Evolutionary conservation across 129 eudicot genomes (phyloP).

Genomic region (Ambrosia trifida): DNA sequence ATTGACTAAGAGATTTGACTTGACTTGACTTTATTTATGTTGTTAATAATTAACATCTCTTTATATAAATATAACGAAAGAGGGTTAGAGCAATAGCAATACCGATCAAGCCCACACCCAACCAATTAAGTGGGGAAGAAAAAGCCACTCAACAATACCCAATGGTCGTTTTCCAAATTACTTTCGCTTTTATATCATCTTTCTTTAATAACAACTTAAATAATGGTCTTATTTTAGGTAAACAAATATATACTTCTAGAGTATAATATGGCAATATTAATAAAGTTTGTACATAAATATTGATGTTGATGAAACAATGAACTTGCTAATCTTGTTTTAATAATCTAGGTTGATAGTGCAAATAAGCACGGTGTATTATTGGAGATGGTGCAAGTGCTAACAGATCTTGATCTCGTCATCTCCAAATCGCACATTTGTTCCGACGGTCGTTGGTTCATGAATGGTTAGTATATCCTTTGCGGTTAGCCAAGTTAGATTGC

Average conservation of each 20-base stretch:
- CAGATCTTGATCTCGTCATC: slow-evolving; percentile 86
- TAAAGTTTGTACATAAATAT: background rate
- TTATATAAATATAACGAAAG: background rate
- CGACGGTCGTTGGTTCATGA: slow-evolving; percentile 97
- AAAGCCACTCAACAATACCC: slow-evolving; percentile 27
- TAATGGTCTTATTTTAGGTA: background rate
- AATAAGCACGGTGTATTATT: slow-evolving; percentile 79
- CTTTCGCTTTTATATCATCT: slow-evolving; percentile 7
- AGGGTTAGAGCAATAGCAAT: background rate
- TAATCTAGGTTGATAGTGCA: slow-evolving; percentile 74
- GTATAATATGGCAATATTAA: background rate
- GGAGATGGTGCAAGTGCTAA: slow-evolving; percentile 81
- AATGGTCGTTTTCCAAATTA: slow-evolving; percentile 9
- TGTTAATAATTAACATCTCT: too few species aligned
- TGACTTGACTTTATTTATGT: too few species aligned
- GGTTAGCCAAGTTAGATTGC: background rate
- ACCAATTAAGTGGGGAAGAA: slow-evolving; percentile 29
- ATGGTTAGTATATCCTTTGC: slow-evolving; percentile 46
- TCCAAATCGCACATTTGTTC: slow-evolving; percentile 84
- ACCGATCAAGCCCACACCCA: slow-evolving; percentile 15
- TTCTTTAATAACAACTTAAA: background rate
- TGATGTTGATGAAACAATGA: background rate
- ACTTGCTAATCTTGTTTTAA: slow-evolving; percentile 11
- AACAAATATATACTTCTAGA: background rate
- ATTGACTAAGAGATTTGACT: too few species aligned